A percentile compares a stretch with the other conserved stretches of the same genome.
Conservation (phyloP, 805 yeast genomes). For the Kluyveromyces nonfermentans region DNA sequence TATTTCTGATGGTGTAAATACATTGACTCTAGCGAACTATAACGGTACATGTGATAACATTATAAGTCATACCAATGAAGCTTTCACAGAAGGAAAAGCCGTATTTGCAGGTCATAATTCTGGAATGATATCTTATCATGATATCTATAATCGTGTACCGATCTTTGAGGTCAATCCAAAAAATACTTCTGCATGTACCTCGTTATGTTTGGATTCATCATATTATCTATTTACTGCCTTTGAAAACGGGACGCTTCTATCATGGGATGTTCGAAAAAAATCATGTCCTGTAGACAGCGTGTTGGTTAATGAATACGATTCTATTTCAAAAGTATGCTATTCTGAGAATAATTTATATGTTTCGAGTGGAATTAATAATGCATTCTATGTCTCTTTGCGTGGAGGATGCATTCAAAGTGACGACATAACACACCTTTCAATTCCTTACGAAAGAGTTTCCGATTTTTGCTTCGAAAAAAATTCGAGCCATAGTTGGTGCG, state of each 20-base stretch:
- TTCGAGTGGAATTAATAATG: slow-evolving; percentile 9
- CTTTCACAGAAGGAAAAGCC: slow-evolving; percentile 38
- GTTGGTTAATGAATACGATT: slow-evolving; percentile 12
- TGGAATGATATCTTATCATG: slow-evolving; percentile 34
- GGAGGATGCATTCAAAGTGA: slow-evolving; percentile 9
- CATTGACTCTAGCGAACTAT: slow-evolving; percentile 10
- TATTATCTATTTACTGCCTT: slow-evolving; percentile 28
- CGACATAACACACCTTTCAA: neutral
- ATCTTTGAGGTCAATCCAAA: slow-evolving; percentile 19
- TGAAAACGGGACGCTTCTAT: slow-evolving; percentile 27
- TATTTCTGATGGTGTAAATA: slow-evolving; percentile 30
- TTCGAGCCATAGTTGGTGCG: neutral
- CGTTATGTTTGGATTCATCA: slow-evolving; percentile 6
- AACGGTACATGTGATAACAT: slow-evolving; percentile 1
- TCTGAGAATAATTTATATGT: slow-evolving; percentile 9
- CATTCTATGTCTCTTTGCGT: slow-evolving; percentile 17
- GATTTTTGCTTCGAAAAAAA: slow-evolving; percentile 1
- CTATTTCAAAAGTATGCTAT: slow-evolving; percentile 16
- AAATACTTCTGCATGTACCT: slow-evolving; percentile 20
- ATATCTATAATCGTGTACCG: slow-evolving; percentile 25
- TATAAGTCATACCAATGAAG: slow-evolving; percentile 25
- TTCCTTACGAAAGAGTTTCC: neutral
- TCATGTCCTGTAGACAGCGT: slow-evolving; percentile 8
- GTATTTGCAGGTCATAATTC: slow-evolving; percentile 36
- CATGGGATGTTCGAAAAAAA: slow-evolving; percentile 34